Base-by-base conservation (phyloP, 139 green algal genomes). In the Coelastrella sp. region DNA sequence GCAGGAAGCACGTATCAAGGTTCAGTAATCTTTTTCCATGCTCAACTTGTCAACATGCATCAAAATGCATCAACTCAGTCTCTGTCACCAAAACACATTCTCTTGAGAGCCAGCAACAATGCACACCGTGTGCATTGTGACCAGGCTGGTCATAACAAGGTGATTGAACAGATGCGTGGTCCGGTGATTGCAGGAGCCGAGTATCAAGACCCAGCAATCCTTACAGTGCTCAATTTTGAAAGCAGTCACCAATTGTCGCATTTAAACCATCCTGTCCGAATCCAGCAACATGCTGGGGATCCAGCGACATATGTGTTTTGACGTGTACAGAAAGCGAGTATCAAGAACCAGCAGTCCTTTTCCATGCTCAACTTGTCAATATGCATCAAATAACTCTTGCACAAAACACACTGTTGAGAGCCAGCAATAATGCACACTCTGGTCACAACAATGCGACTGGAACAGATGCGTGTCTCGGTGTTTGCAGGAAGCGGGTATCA, bases 301-400 rank as follows among this genome's bases (percentile, higher is more conserved):
- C n/a, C n/a, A n/a, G n/a, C n/a, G n/a, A n/a, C n/a, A 68, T 71
- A 13, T 19, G 8, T 85, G 58, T 5, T 8, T 58, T 3, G 10
- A 14, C 4, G n/a, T 32, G 14, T 66, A 57, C 74, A 90, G 93
- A 74, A 92, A 8, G 97, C 97, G 1, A 93, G 95, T 13, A 83
- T 98, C 71, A 96, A 97, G 83, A 98, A 96, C 23, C 95, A 97
- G 91, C 90, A 92, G 66, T 98, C 94, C 54, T 95, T 99, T 81
- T 95, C 94, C 0, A 65, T 94, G n/a, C 95, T 99, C 32, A 47
- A 47, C 32, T 1, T 47, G 32, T 47, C 32, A 47, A 2, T 2
- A 47, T 47, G 32, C 32, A 47, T 47, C 32, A 47, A 47, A 0
- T 47, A 2, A 47, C 32, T 47, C 1, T 47, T 47, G 32, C 32